phyloP scores from a whole-genome alignment of 306 rosid genomes.

The Fragaria nilgerrensis region DNA sequence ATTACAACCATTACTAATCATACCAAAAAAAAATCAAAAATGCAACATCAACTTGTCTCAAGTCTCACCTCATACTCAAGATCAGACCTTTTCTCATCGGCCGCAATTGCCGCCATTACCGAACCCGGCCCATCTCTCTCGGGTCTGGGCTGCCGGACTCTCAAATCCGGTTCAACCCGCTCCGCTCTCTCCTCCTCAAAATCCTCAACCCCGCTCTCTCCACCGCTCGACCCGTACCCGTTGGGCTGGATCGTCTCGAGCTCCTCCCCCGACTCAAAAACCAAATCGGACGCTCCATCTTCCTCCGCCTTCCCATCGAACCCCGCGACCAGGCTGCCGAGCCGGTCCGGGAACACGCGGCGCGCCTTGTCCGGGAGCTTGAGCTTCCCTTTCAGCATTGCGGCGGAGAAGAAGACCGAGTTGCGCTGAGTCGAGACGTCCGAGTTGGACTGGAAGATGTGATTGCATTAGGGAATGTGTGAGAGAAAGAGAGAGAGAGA shows the following conservation, averaged over 20 bases:
- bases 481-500: neutral
- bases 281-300: constrained; percentile 32
- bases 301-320: constrained; percentile 36
- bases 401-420: constrained; percentile 12
- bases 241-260: constrained; percentile 64
- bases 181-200: neutral
- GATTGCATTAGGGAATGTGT: constrained; percentile 5
- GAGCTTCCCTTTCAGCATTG: constrained; percentile 67
- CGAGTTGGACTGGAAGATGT: constrained; percentile 9
- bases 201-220: constrained; percentile 17
- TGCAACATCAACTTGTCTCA: neutral
- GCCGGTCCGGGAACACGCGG: constrained; percentile 47
- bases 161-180: constrained; percentile 3
- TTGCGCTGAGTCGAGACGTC: constrained; percentile 15
- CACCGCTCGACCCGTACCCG: constrained; percentile 29
- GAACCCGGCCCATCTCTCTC: constrained; percentile 34
- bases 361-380: constrained; percentile 55
- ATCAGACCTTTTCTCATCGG: constrained; percentile 72
- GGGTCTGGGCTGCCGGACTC: constrained; percentile 23
- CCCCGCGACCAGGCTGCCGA: constrained; percentile 54
- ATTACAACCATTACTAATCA: neutral
- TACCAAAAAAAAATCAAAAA: neutral
- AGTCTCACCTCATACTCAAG: constrained; percentile 59
- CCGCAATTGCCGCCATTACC: constrained; percentile 51
- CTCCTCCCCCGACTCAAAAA: constrained; percentile 64